Conservation (phyloP, 495 filamentous ascomycete genomes). For the Delitschia confertaspora region DNA sequence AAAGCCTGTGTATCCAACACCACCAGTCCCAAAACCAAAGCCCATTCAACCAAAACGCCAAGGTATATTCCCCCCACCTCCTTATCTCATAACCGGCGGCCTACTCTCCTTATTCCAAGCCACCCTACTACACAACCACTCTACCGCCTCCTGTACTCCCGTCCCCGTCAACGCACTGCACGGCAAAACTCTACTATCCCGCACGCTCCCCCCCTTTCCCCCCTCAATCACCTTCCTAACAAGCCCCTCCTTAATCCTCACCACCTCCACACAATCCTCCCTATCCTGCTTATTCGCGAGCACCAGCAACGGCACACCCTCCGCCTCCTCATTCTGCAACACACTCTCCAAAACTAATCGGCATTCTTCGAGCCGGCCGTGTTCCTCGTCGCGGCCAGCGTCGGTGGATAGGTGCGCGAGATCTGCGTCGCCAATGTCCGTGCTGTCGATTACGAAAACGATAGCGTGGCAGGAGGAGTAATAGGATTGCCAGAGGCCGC, state of each 20-base stretch:
- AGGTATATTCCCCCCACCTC: too few relatives aligned
- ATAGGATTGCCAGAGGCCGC: constrained; percentile 91
- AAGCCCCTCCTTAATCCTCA: constrained; percentile 90
- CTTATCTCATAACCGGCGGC: constrained; percentile 85
- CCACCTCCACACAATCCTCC: constrained; percentile 95
- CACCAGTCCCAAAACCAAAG: too few relatives aligned
- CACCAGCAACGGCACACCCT: constrained; percentile 83
- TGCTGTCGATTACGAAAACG: constrained; percentile 91
- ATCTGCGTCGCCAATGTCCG: constrained; percentile 76
- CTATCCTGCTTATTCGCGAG: constrained; percentile 96
- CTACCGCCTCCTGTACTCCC: constrained; percentile 87
- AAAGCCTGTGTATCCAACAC: too few relatives aligned
- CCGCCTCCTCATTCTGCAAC: constrained; percentile 71
- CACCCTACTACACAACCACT: constrained; percentile 84
- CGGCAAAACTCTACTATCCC: constrained; percentile 85
- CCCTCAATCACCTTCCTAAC: constrained; percentile 92
- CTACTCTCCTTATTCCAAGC: constrained; percentile 93
- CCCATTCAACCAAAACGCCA: too few relatives aligned
- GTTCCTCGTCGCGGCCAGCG: constrained; percentile 36
- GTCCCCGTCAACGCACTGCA: constrained; percentile 85
- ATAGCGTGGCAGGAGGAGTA: constrained; percentile 91
- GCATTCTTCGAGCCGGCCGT: constrained; percentile 75
- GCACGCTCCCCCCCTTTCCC: constrained; percentile 70
- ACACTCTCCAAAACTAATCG: constrained; percentile 82
- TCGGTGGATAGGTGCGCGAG: constrained; percentile 31